Percentiles rank a stretch among this genome's conserved stretches.
phyloP scores from a whole-genome alignment of 441 rosid genomes.

The Flueggea neowawraea region DNA sequence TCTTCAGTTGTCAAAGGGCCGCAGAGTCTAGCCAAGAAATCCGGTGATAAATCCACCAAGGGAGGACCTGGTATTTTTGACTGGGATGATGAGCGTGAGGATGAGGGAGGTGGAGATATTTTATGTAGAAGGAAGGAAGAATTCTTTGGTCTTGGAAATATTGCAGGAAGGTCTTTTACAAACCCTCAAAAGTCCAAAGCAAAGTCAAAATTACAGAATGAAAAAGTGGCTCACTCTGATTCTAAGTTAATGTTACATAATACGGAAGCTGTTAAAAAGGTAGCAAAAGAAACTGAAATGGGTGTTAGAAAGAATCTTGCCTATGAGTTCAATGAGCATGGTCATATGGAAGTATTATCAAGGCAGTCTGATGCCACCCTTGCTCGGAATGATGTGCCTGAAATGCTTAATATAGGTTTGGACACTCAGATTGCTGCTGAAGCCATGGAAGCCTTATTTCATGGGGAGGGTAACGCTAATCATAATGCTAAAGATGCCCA shows the following conservation, averaged over 20 bases:
- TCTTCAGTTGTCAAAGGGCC: slow-evolving; percentile 53
- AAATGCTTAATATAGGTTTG: slow-evolving; percentile 49
- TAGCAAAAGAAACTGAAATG: slow-evolving; percentile 24
- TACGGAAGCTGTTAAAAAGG: slow-evolving; percentile 28
- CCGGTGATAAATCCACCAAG: slow-evolving; percentile 25
- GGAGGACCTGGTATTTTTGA: slow-evolving; percentile 43
- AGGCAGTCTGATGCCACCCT: slow-evolving; percentile 26
- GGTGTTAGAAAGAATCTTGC: slow-evolving; percentile 41
- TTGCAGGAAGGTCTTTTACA: slow-evolving; percentile 23
- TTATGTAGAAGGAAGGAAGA: slow-evolving; percentile 65
- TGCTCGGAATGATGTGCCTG: slow-evolving; percentile 23
- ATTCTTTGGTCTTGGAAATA: slow-evolving; percentile 36
- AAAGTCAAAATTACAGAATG: slow-evolving; percentile 26
- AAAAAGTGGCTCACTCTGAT: slow-evolving; percentile 40
- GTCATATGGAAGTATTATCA: slow-evolving; percentile 18
- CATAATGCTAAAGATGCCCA: slow-evolving; percentile 20
- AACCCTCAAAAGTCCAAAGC: slow-evolving; percentile 28
- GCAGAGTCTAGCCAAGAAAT: slow-evolving; percentile 63
- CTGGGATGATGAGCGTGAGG: slow-evolving; percentile 83
- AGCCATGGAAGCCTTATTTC: slow-evolving; percentile 71
- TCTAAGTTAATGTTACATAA: slow-evolving; percentile 30
- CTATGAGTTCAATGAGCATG: slow-evolving; percentile 36
- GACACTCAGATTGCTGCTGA: slow-evolving; percentile 96
- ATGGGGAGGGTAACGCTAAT: slow-evolving; percentile 32
- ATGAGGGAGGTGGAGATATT: slow-evolving; percentile 91